Conservation (phyloP, 2,329 filamentous ascomycete species). For the Gaeumannomyces tritici region DNA sequence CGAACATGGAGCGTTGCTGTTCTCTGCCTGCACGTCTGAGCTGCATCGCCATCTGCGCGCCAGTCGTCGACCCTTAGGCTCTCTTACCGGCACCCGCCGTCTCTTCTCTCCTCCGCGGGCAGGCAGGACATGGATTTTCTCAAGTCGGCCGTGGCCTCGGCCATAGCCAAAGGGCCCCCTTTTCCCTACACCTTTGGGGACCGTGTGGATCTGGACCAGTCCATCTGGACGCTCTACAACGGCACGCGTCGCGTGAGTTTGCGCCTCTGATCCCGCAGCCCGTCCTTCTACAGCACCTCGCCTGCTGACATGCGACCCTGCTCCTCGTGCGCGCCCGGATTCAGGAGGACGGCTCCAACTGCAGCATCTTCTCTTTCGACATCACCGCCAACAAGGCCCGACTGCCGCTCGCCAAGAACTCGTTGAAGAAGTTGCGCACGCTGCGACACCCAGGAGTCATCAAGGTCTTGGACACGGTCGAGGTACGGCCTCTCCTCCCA, state of each 20-base stretch:
- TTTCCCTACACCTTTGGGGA: conserved; percentile 93
- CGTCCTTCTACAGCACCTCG: background rate
- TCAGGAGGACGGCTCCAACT: conserved; percentile 87
- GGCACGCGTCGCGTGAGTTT: conserved; percentile 72
- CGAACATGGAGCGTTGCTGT: background rate
- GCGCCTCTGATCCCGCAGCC: background rate
- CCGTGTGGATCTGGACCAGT: conserved; percentile 81
- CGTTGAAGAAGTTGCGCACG: conserved; percentile 85
- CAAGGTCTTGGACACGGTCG: conserved; percentile 87
- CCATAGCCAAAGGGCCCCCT: conserved; percentile 87
- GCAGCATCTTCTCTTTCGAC: conserved; percentile 96
- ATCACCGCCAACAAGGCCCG: conserved; percentile 69
- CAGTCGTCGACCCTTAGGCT: background rate
- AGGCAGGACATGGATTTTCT: conserved; percentile 77
- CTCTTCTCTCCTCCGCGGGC: background rate
- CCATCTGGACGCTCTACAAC: conserved; percentile 94
- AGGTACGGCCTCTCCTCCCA: conserved; percentile 44
- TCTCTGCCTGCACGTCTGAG: background rate
- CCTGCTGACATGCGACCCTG: background rate
- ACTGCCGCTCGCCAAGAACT: conserved; percentile 83
- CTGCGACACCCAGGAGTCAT: conserved; percentile 90
- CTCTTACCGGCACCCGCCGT: no score
- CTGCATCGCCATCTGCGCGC: background rate
- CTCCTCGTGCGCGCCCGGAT: background rate
- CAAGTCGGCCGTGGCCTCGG: conserved; percentile 93